Conservation (phyloP, 352 stramenopile genomes). For the Thraustochytrium sp. region DNA sequence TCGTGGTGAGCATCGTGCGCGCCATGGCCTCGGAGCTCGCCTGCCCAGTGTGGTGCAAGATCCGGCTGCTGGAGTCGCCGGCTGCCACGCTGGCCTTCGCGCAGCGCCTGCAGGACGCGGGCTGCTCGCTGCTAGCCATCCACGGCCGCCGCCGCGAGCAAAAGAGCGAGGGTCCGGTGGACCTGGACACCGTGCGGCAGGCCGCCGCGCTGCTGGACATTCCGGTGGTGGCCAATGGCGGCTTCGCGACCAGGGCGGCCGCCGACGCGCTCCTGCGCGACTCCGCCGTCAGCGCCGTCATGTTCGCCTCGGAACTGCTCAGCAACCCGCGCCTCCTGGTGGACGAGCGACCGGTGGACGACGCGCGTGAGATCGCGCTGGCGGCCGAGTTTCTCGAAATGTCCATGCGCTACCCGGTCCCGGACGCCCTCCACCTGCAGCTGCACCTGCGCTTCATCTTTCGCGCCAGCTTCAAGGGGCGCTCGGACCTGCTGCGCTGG, state of each 20-base stretch:
- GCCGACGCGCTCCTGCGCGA: conserved; percentile 27
- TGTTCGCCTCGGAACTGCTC: conserved; percentile 42
- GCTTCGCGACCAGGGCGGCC: conserved; percentile 11
- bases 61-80: background rate
- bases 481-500: background rate
- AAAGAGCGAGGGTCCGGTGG: conserved; percentile 41
- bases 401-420: background rate
- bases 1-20: conserved; percentile 30
- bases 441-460: conserved; percentile 13
- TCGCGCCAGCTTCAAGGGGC: background rate
- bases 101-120: conserved; percentile 38
- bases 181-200: conserved; percentile 40
- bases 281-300: conserved; percentile 41
- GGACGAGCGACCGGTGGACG: background rate
- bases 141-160: conserved; percentile 46
- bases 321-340: conserved; percentile 32
- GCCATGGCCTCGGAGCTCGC: background rate
- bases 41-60: conserved; percentile 33
- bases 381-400: conserved; percentile 7
- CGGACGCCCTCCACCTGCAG: background rate
- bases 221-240: conserved; percentile 49
- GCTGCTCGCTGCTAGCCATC: conserved; percentile 45
- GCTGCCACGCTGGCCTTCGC: conserved; percentile 15
- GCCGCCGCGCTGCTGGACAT: conserved; percentile 29
- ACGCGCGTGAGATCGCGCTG: background rate